Conservation (phyloP, 2,329 filamentous ascomycete genomes). For the Fusarium protoensiforme region DNA sequence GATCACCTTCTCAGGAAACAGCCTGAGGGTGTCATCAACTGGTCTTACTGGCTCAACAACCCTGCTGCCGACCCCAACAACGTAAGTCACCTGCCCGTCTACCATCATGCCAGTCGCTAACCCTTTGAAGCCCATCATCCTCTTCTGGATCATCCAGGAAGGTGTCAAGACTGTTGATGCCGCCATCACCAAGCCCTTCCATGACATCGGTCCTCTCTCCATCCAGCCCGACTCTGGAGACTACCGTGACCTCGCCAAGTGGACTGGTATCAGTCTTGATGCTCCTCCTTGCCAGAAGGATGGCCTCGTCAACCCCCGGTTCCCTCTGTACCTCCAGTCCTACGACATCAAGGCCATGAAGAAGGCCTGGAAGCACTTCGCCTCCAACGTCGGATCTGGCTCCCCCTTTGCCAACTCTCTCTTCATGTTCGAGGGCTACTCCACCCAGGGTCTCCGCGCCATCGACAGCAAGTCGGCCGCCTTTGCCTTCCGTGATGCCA, state of each 20-base stretch:
- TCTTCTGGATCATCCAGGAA: constrained; percentile 57
- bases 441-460: constrained; percentile 50
- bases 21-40: constrained; percentile 59
- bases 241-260: constrained; percentile 35
- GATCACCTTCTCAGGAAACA: constrained; percentile 56
- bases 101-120: not conserved
- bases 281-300: constrained; percentile 37
- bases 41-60: constrained; percentile 59
- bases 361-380: constrained; percentile 29
- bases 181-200: constrained; percentile 56
- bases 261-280: constrained; percentile 33
- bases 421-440: constrained; percentile 68
- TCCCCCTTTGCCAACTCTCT: constrained; percentile 45
- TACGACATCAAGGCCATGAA: constrained; percentile 32
- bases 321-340: constrained; percentile 38
- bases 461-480: constrained; percentile 5
- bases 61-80: constrained; percentile 54
- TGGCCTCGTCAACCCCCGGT: constrained; percentile 39
- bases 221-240: constrained; percentile 38
- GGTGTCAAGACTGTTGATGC: constrained; percentile 54
- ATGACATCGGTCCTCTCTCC: constrained; percentile 53
- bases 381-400: constrained; percentile 10
- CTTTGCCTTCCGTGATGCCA: constrained; percentile 38
- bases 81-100: constrained; percentile 37
- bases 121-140: constrained; percentile 50